These are phyloP conservation scores for Gyrodon lividus DNA, from an alignment of 768 basidiomycete genomes.

Conservation along the genomic window DNA sequence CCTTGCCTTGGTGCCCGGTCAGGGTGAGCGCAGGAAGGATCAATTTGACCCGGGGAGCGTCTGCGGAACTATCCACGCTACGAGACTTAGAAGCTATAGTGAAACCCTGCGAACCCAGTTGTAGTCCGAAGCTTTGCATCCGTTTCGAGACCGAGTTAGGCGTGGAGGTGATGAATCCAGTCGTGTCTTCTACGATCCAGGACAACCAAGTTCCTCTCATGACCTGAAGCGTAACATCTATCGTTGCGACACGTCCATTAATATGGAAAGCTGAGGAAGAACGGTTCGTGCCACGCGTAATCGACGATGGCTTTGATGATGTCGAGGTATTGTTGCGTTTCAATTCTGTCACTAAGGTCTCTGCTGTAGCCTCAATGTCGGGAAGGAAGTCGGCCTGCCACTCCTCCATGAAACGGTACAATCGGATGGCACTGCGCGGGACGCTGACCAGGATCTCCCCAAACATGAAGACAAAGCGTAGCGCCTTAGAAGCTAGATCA, in stretches of 20 bases:
- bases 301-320: slow-evolving; percentile 31
- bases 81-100: slow-evolving; percentile 53
- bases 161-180: slow-evolving; percentile 46
- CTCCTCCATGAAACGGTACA: slow-evolving; percentile 77
- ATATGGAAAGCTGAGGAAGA: slow-evolving; percentile 40
- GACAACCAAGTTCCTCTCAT: slow-evolving; percentile 89
- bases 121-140: slow-evolving; percentile 58
- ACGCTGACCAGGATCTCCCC: slow-evolving; percentile 54
- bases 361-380: slow-evolving; percentile 64
- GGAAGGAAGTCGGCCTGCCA: slow-evolving; percentile 82
- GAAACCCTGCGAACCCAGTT: slow-evolving; percentile 59
- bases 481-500: slow-evolving; percentile 41
- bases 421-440: slow-evolving; percentile 76
- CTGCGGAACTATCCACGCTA: slow-evolving; percentile 31
- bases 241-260: slow-evolving; percentile 48
- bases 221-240: slow-evolving; percentile 69
- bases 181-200: slow-evolving; percentile 58
- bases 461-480: slow-evolving; percentile 45
- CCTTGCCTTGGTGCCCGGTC: slow-evolving; percentile 54
- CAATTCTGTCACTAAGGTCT: slow-evolving; percentile 64
- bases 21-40: slow-evolving; percentile 65
- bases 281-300: slow-evolving; percentile 14
- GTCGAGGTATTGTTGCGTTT: slow-evolving; percentile 41
- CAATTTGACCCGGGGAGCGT: slow-evolving; percentile 56
- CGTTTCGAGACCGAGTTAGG: slow-evolving; percentile 31